A percentile compares a stretch with the other conserved stretches of the same genome.
phyloP scores from a whole-genome alignment of 306 rosid genomes.

The Sindora glabra region DNA sequence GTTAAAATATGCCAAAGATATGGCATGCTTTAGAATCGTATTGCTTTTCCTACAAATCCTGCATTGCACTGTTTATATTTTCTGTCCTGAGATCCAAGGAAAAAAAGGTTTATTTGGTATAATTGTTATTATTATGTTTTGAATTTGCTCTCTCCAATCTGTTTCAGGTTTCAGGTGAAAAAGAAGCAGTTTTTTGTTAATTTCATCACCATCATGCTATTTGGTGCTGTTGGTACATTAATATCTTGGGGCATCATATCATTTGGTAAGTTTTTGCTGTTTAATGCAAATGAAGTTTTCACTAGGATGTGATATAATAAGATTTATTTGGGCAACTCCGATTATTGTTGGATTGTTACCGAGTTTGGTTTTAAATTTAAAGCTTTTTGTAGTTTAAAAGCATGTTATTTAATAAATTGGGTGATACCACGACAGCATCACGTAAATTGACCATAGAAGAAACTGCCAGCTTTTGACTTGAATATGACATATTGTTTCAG shows the following conservation, averaged over 20 bases:
- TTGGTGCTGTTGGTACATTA: conserved; percentile 92
- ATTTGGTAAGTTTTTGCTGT: conserved; percentile 46
- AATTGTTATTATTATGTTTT: no score
- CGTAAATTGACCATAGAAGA: background rate
- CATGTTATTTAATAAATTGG: background rate
- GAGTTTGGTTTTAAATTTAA: background rate
- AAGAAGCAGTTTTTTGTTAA: conserved; percentile 92
- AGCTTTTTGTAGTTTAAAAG: background rate
- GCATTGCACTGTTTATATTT: background rate
- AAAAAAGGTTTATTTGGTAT: no score
- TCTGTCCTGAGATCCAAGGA: no score
- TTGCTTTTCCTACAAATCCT: background rate
- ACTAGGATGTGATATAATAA: background rate
- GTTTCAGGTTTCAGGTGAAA: conserved; percentile 93
- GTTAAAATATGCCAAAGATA: background rate
- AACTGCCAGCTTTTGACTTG: conserved; percentile 11
- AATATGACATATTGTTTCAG: conserved; percentile 50
- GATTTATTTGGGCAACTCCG: background rate
- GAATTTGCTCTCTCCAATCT: conserved; percentile 13
- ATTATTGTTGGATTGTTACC: background rate
- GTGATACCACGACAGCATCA: background rate
- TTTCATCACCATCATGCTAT: conserved; percentile 70
- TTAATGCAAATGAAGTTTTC: background rate
- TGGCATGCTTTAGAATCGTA: background rate
- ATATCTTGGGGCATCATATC: conserved; percentile 70